Evolutionary conservation across 306 rosid species (phyloP), one percentile per base, ranked within the genome.

Genomic region (Corylus avellana): DNA sequence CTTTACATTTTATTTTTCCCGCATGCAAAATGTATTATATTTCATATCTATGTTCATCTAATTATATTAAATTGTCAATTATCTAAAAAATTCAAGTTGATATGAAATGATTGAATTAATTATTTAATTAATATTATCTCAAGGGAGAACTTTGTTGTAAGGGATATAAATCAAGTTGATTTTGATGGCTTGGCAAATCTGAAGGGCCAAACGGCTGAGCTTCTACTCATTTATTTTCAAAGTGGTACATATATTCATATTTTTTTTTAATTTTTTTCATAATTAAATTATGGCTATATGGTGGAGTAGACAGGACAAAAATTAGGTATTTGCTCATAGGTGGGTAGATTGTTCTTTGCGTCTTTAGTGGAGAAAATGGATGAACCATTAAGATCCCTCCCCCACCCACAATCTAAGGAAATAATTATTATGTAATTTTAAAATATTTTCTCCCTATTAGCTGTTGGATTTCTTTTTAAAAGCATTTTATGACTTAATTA

Each of bases 351-450:
- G 35, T 49, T 42, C 70, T 25, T 58, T 51, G 39, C 66, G 87
- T 77, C 71, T 35, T 66, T 58, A 59, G 82, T 73, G 84, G 81
- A 72, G 79, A 53, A 51, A 75, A 48, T 63, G 75, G 74, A 70
- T 37, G 32, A 63, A 70, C 79, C 83, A 82, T 53, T 47, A 54
- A 62, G 11, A 61, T 25, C 22, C 76, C 63, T 37, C 53, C 49
- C 50, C 50, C 80, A 48, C 75, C 49, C 20, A 39, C 18, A 58
- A 48, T 7, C 61, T 35, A 12, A 68, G 10, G 14, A n/a, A 3
- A 47, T 62, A 35, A 73, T 73, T 57, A 10, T 9, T 39, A 6
- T 5, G 62, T 72, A 47, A 9, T 50, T 20, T 35, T 18, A 67
- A 42, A 61, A n/a, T 56, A 59, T n/a, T 72, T 47, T n/a, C 37